phyloP scores from a whole-genome alignment of 1,139 yeast genomes.

The Yamadazyma epiphylla region DNA sequence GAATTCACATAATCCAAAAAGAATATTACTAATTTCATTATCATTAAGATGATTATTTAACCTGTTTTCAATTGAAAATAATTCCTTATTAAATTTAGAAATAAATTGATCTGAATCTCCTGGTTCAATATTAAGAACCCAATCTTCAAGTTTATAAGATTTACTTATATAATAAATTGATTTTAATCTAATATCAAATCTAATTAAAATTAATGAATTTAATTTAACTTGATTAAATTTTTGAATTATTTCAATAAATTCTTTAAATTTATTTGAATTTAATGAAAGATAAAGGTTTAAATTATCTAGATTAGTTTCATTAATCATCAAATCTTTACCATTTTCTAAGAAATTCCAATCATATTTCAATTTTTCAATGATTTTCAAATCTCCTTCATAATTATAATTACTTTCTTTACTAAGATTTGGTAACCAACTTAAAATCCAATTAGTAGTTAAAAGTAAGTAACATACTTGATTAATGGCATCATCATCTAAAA shows the following conservation, averaged over 20 bases:
- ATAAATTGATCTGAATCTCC: constrained; percentile 66
- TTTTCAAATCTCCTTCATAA: constrained; percentile 25
- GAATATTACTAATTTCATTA: constrained; percentile 28
- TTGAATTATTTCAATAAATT: constrained; percentile 47
- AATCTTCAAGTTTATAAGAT: constrained; percentile 36
- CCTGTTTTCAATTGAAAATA: constrained; percentile 48
- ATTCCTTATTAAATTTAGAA: constrained; percentile 55
- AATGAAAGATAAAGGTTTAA: constrained; percentile 34
- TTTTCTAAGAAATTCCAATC: constrained; percentile 58
- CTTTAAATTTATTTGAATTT: constrained; percentile 30
- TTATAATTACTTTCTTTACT: constrained; percentile 39
- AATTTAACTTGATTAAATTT: constrained; percentile 46
- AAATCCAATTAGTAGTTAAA: constrained; percentile 44
- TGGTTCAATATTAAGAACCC: constrained; percentile 47
- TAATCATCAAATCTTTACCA: constrained; percentile 21
- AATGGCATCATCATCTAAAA: constrained; percentile 42
- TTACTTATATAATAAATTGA: constrained; percentile 57
- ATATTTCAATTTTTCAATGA: constrained; percentile 45
- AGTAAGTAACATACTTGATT: constrained; percentile 48
- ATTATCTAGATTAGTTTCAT: constrained; percentile 13
- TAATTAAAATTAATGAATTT: constrained; percentile 50
- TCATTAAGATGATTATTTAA: constrained; percentile 25
- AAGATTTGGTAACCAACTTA: constrained; percentile 54
- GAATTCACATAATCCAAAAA: constrained; percentile 54
- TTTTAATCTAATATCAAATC: constrained; percentile 65